phyloP scores from a whole-genome alignment of 2,329 filamentous ascomycete genomes.

The Beauveria bassiana region DNA sequence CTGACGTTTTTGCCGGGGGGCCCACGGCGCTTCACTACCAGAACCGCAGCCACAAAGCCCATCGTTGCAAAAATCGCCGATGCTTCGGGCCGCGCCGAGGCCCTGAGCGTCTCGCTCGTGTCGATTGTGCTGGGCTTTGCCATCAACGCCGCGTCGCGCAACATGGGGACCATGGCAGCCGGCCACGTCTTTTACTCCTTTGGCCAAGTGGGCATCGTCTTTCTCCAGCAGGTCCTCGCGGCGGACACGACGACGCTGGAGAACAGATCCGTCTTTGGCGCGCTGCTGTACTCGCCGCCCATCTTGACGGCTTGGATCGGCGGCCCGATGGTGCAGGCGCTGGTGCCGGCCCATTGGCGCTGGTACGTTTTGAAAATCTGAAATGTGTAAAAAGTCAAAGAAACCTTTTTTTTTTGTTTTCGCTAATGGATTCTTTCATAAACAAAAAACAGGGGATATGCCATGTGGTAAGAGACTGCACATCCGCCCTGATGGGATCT shows the following conservation, averaged over 20 bases:
- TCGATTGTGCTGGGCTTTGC: conserved; percentile 50
- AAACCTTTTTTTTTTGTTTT: not conserved
- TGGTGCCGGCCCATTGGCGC: conserved; percentile 44
- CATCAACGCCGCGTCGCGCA: conserved; percentile 46
- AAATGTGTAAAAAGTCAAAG: no score
- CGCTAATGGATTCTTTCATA: not conserved
- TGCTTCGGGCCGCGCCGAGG: conserved; percentile 54
- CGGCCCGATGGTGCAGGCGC: conserved; percentile 28
- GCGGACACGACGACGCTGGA: conserved; percentile 53
- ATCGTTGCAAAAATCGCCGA: conserved; percentile 52
- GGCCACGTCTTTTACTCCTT: conserved; percentile 56
- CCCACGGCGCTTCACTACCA: not conserved
- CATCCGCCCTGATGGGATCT: not conserved
- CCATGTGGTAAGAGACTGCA: conserved; percentile 37
- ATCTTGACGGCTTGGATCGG: conserved; percentile 55
- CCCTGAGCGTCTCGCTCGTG: conserved; percentile 46
- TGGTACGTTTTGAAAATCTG: conserved; percentile 23
- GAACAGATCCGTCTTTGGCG: conserved; percentile 52
- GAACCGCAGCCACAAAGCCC: conserved; percentile 12
- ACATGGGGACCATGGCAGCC: conserved; percentile 44
- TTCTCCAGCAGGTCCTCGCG: conserved; percentile 57
- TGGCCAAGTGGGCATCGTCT: conserved; percentile 49
- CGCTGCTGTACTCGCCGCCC: conserved; percentile 51
- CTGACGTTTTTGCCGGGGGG: not conserved
- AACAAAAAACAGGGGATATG: conserved; percentile 38